Base-by-base conservation (phyloP, 352 stramenopile genomes). In the Pythium sp. region DNA sequence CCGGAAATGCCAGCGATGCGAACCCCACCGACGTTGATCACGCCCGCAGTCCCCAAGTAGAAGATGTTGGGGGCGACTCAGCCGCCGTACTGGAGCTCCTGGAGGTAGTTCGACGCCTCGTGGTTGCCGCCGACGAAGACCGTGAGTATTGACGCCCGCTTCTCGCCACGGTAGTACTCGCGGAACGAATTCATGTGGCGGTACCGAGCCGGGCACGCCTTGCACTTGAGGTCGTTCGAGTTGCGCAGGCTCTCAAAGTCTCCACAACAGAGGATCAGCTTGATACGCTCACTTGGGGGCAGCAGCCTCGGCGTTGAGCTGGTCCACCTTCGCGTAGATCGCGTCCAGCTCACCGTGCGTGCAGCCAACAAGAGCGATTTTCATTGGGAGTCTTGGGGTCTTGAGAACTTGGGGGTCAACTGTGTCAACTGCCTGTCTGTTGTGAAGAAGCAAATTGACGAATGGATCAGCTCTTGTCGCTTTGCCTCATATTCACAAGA, bases 81-180 rank as follows among this genome's bases (percentile, higher is more conserved):
- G 22, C 97, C 96, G 36, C 97, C 97, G 74, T 98, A 98, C 64
- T 91, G 84, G 24, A 99, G 77, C 73, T 98, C 93, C 57, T 97
- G 82, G 11, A 99, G 76, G 56, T 97, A 91, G 67, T 97, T 97
- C 11, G 89, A 97, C 26, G 94, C 92, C 76, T 99, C 97, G 76
- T 99, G 97, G 82, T 99, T 99, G 18, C 97, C 97, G 54, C 94
- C 96, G 69, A 99, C 91, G 72, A 98, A 97, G 12, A 99, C 75
- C 4, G 95, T 99, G 30, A 97, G 73, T 41, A 98, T 83, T 0
- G 93, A 90, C n/a, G 93, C 94, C 9, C 76, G 60, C 60, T 89
- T 89, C 36, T 82, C 75, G 36, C 95, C 95, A 22, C 74, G 80
- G 73, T 98, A 98, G 73, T 99, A 99, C 63, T 87, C 79, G 64